Base-by-base conservation (phyloP, 768 basidiomycete genomes). In the Mycena crocata region DNA sequence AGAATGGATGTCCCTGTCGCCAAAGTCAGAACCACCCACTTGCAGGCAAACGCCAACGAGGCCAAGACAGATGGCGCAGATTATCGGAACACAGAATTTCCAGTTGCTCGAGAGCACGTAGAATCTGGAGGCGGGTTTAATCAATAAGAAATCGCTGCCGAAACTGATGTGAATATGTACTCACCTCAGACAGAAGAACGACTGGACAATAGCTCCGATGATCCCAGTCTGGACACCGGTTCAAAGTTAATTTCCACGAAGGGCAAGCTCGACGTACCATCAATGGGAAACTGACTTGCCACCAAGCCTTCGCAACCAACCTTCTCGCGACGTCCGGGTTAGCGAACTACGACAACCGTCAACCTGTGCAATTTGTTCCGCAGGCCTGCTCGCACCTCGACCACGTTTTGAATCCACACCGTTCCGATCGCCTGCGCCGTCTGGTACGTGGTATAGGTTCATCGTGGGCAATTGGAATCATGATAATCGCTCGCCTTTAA, bases 401-500 rank as follows among this genome's bases (percentile, higher is more conserved):
- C 3, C 6, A 68, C 66, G 50, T 68, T 68, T 37, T 68, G 66
- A 21, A 57, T 56, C 66, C 66, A 68, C 4, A 68, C 57, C 10
- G 58, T 23, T 1, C 26, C 66, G 14, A 58, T 54, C 13, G 26
- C 10, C 31, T 68, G 66, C 5, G 23, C 24, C 3, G 60, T 51
- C 59, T 51, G n/a, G n/a, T n/a, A n/a, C n/a, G n/a, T n/a, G n/a
- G n/a, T n/a, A n/a, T n/a, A n/a, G n/a, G n/a, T n/a, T n/a, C n/a
- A n/a, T n/a, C n/a, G n/a, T n/a, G n/a, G n/a, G n/a, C n/a, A n/a
- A n/a, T n/a, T n/a, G n/a, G n/a, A n/a, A n/a, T n/a, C n/a, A n/a
- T n/a, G n/a, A n/a, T n/a, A 21, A 17, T 24, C 5, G 2, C 35
- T 13, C 56, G 19, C 63, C 42, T 65, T 65, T 14, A 65, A 50